Base-by-base conservation (phyloP, 768 basidiomycete species). In the Pleurotus ostreatus region DNA sequence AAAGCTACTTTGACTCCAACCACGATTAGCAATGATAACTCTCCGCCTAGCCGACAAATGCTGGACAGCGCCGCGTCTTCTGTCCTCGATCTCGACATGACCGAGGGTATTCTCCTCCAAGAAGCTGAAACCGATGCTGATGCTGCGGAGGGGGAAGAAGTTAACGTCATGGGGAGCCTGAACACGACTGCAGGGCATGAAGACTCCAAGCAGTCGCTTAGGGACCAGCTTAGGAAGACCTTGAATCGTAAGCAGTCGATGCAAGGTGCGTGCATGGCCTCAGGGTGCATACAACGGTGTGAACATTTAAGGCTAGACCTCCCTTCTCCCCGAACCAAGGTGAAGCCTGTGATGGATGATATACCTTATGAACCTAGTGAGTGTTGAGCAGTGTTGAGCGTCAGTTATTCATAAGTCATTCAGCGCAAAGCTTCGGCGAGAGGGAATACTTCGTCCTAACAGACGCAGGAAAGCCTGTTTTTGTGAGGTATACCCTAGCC, bases 401-500 rank as follows among this genome's bases (percentile, higher is more conserved):
- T 39, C 38, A 46, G 63, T 60, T 61, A 46, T 8, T 18, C 22
- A 59, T 48, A 52, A 46, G 48, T 34, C 59, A 52, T 58, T 49
- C 60, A 79, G 78, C 64, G 38, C 65, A 72, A 52, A 66, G 67
- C 49, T 80, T 76, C 63, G 73, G 77, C 51, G 82, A 81, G 20
- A 79, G 94, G 52, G 84, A 92, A 66, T 99, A 98, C 69, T 97
- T 91, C 65, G 82, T 98, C 13, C 78, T 98, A 16, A 98, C 95
- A 0, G 86, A 95, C 59, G 97, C 97, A 26, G 97, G 97, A 25
- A 98, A 99, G 70, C 95, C 95, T n/a, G 94, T 99, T 9, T 99
- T 91, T 65, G 78, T 85, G 43, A 92, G 91, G 94, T 90, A 68
- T 57, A 75, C 62, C 46, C 51, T 20, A 49, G 26, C 0, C 20